Evolutionary conservation across 208 protist species (phyloP), one percentile per base, ranked within the genome.

Genomic region (Acanthamoeba royreba): DNA sequence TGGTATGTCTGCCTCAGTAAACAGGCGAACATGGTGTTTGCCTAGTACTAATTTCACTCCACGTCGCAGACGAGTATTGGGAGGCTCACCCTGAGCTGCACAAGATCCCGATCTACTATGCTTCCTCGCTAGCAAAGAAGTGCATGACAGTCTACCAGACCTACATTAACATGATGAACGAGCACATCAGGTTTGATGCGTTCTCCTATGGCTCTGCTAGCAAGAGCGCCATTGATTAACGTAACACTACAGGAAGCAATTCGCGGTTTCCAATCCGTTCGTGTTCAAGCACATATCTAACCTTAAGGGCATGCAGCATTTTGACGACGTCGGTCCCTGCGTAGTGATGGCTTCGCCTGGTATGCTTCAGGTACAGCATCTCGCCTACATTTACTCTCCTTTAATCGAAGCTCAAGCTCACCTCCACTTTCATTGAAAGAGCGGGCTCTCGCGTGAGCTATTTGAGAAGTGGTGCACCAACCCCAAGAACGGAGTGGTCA

Each of bases 131-230:
- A 28, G 99, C 99, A 7, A 99, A 99, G 95, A 98, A 99, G 81
- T 99, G 98, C 96, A 99, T 99, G 98, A 97, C 97, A 47, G 96
- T 99, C 19, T 99, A 99, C 97, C 97, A 99, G 94, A 99, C 97
- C 15, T 99, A 99, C 92, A 98, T 99, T 77, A 99, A 98, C 92
- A 98, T 99, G 94, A 99, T 99, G 99, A 99, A 99, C 94, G 97
- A 96, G 22, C 38, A 47, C 52, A 69, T 86, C 52, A 49, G 72
- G 58, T 69, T 25, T 55, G 49, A n/a, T n/a, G n/a, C n/a, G n/a
- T n/a, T n/a, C n/a, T n/a, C n/a, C n/a, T n/a, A n/a, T n/a, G n/a
- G n/a, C n/a, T n/a, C n/a, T n/a, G n/a, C n/a, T n/a, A n/a, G n/a
- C n/a, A n/a, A n/a, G n/a, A n/a, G n/a, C n/a, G n/a, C n/a, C n/a